These are phyloP conservation scores for Prunus dulcis DNA, from an alignment of 306 rosid genomes.

Conservation along the genomic window DNA sequence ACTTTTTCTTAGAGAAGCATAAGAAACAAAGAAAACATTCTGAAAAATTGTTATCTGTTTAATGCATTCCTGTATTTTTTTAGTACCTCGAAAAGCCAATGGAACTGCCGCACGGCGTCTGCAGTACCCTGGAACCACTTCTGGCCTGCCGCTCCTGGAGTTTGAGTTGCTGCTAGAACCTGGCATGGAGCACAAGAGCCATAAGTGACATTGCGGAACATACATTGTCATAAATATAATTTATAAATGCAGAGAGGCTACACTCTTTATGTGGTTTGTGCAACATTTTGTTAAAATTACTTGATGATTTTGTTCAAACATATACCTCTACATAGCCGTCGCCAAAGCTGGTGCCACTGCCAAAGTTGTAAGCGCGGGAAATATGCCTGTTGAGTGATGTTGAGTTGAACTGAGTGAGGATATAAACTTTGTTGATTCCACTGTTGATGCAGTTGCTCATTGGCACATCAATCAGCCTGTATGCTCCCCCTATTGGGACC, in stretches of 20 bases:
- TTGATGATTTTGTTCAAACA: background rate
- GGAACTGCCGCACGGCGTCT: conserved; percentile 98
- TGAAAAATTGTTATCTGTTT: too few relatives aligned
- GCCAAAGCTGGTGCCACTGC: conserved; percentile 67
- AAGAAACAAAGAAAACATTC: background rate
- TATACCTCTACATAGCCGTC: conserved; percentile 86
- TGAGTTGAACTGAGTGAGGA: conserved; percentile 92
- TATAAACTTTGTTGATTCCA: conserved; percentile 93
- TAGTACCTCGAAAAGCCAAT: conserved; percentile 95
- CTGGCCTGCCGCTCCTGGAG: conserved; percentile 84
- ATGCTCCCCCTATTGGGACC: conserved; percentile 92
- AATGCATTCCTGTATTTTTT: background rate
- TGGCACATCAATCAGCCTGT: conserved; percentile 91
- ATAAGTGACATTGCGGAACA: background rate
- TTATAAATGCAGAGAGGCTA: background rate
- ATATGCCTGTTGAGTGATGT: conserved; percentile 92
- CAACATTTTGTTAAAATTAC: background rate
- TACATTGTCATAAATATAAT: background rate
- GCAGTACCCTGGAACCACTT: conserved; percentile 97
- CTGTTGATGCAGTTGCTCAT: conserved; percentile 98
- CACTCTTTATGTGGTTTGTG: background rate
- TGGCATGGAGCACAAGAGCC: conserved; percentile 6
- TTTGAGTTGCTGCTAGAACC: conserved; percentile 99
- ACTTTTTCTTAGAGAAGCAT: background rate
- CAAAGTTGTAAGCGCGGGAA: conserved; percentile 81